These are phyloP conservation scores for Nosema muscidifuracis DNA, from an alignment of 371 early-diverging fungal species.

Conservation along the genomic window DNA sequence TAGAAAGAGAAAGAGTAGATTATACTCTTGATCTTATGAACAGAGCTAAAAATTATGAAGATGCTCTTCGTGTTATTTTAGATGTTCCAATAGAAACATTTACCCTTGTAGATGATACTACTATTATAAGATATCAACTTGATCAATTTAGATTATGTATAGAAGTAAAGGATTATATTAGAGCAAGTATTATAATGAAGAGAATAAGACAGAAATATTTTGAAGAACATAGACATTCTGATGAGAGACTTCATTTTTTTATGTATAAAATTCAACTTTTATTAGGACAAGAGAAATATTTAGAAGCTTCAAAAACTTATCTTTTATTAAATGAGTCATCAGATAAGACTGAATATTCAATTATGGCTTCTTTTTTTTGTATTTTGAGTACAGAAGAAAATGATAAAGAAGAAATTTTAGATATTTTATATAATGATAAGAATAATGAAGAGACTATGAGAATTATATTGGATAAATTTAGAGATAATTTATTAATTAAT, in stretches of 20 bases:
- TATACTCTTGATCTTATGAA: constrained; percentile 51
- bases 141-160: constrained; percentile 57
- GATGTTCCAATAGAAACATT: constrained; percentile 63
- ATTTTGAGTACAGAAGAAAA: constrained; percentile 27
- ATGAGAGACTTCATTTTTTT: constrained; percentile 33
- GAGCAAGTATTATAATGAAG: constrained; percentile 45
- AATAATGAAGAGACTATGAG: constrained; percentile 48
- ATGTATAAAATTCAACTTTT: constrained; percentile 41
- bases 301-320: constrained; percentile 41
- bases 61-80: constrained; percentile 50
- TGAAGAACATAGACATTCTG: constrained; percentile 25
- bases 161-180: constrained; percentile 41
- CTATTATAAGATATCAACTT: constrained; percentile 56
- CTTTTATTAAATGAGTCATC: constrained; percentile 27
- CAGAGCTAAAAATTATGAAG: constrained; percentile 23
- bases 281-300: constrained; percentile 49
- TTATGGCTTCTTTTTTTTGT: constrained; percentile 26
- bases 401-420: constrained; percentile 16
- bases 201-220: constrained; percentile 56
- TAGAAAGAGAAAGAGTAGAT: constrained; percentile 58
- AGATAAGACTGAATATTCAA: not conserved
- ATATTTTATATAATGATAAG: constrained; percentile 34
- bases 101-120: constrained; percentile 46
- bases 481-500: constrained; percentile 23
- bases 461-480: constrained; percentile 44